A percentile compares a stretch with the other conserved stretches of the same genome.
Evolutionary conservation across 2,329 filamentous ascomycete genomes (phyloP).

Genomic region (Cyphellophora attinorum): DNA sequence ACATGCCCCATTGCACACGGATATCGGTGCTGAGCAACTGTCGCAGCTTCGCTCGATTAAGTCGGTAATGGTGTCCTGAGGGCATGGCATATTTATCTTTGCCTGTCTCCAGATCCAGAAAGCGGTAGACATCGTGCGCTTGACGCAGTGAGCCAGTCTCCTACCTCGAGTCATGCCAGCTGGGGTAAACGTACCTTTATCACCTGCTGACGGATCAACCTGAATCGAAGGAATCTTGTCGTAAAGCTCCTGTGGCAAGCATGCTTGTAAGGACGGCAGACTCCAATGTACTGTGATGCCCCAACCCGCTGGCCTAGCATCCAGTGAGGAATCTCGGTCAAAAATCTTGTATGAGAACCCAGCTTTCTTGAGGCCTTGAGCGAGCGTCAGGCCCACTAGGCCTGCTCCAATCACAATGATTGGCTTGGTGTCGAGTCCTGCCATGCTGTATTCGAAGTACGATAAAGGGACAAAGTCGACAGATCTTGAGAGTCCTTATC

Average conservation of each 20-base stretch:
- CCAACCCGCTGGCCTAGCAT: slow-evolving; percentile 18
- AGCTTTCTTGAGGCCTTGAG: slow-evolving; percentile 26
- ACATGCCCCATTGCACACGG: slow-evolving; percentile 20
- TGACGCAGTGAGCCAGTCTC: too few relatives aligned
- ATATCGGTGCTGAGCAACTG: slow-evolving; percentile 19
- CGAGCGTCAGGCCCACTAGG: slow-evolving; percentile 26
- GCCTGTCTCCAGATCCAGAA: slow-evolving; percentile 22
- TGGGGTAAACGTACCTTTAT: slow-evolving; percentile 18
- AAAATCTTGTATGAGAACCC: slow-evolving; percentile 23
- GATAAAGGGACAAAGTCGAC: too few relatives aligned
- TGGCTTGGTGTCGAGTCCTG: too few relatives aligned
- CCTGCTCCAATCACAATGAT: slow-evolving; percentile 28
- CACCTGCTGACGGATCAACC: slow-evolving; percentile 20
- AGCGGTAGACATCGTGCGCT: slow-evolving; percentile 16
- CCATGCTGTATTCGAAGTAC: too few relatives aligned
- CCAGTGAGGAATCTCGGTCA: slow-evolving; percentile 20
- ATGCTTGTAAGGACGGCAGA: slow-evolving; percentile 13
- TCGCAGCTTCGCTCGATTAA: slow-evolving; percentile 22
- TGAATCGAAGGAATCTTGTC: slow-evolving; percentile 17
- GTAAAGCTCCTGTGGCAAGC: slow-evolving; percentile 19
- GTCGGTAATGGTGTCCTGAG: slow-evolving; percentile 18
- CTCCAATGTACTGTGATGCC: slow-evolving; percentile 22
- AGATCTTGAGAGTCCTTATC: too few relatives aligned
- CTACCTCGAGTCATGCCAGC: too few relatives aligned
- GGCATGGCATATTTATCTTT: slow-evolving; percentile 23